Evolutionary conservation across 2,329 filamentous ascomycete species (phyloP).

Genomic region (Monosporascus sp.): DNA sequence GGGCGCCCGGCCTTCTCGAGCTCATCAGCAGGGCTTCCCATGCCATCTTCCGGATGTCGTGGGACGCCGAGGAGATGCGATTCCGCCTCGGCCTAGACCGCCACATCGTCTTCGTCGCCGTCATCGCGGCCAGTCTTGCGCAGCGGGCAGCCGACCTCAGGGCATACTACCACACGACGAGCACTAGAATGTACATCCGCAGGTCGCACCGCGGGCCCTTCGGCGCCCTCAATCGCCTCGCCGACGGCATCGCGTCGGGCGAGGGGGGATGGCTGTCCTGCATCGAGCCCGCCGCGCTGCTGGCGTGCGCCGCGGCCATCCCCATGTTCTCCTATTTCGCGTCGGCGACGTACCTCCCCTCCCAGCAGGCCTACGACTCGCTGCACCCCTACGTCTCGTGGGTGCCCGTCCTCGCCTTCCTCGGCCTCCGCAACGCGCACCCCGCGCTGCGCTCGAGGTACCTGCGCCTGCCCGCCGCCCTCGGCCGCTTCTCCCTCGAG

Average conservation of each 20-base stretch:
- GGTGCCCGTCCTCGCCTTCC: constrained; percentile 47
- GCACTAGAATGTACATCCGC: constrained; percentile 4
- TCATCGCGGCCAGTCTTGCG: constrained; percentile 42
- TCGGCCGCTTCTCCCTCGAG: constrained; percentile 54
- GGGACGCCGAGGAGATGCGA: constrained; percentile 43
- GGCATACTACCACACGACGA: not conserved
- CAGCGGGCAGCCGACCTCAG: constrained; percentile 24
- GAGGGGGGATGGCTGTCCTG: too few relatives aligned
- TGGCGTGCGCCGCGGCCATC: constrained; percentile 19
- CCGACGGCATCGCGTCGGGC: constrained; percentile 2
- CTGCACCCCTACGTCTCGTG: constrained; percentile 50
- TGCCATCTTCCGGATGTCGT: constrained; percentile 40
- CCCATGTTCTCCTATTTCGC: constrained; percentile 29
- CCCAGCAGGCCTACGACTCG: constrained; percentile 40
- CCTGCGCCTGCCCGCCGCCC: constrained; percentile 43
- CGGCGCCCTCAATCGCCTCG: constrained; percentile 3
- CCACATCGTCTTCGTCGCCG: constrained; percentile 52
- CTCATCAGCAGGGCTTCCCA: constrained; percentile 31
- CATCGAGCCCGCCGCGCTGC: not conserved
- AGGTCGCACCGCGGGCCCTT: constrained; percentile 5
- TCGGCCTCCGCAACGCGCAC: constrained; percentile 47
- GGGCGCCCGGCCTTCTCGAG: constrained; percentile 38
- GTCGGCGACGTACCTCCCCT: constrained; percentile 9
- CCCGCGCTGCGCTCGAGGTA: constrained; percentile 35
- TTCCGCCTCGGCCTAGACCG: constrained; percentile 48